These are phyloP conservation scores for Galeopsis tetrahit DNA, from an alignment of 257 asterid species.

Conservation along the genomic window DNA sequence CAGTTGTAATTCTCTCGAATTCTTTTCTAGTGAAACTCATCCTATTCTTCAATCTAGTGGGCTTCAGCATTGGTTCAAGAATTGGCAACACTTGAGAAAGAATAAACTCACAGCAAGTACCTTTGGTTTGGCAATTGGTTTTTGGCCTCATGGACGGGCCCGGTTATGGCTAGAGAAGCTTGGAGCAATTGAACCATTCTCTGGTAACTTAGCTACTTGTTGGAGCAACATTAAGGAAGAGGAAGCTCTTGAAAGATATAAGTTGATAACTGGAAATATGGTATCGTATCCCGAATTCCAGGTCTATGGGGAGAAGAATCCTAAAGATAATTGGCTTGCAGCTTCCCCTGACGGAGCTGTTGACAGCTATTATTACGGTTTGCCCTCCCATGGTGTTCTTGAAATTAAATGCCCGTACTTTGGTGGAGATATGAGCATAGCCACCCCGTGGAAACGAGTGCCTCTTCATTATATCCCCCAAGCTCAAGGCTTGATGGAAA, in stretches of 20 bases:
- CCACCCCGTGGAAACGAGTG: conserved; percentile 68
- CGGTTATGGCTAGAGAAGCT: conserved; percentile 88
- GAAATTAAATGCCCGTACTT: conserved; percentile 85
- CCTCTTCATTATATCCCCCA: conserved; percentile 81
- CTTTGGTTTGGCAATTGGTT: conserved; percentile 73
- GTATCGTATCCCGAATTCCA: conserved; percentile 60
- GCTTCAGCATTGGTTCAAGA: conserved; percentile 81
- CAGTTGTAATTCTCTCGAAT: conserved; percentile 27
- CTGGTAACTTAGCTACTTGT: conserved; percentile 72
- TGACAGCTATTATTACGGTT: conserved; percentile 46
- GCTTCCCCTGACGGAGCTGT: conserved; percentile 88
- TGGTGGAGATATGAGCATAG: conserved; percentile 53
- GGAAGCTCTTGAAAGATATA: conserved; percentile 77
- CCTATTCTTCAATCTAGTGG: conserved; percentile 44
- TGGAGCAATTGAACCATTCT: conserved; percentile 69
- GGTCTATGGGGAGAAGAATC: conserved; percentile 47
- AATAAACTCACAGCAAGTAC: conserved; percentile 88
- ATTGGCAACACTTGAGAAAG: conserved; percentile 82
- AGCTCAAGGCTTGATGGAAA: conserved; percentile 95
- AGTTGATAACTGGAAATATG: conserved; percentile 58
- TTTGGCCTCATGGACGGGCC: conserved; percentile 75
- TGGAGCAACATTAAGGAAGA: conserved; percentile 83
- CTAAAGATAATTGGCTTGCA: conserved; percentile 67
- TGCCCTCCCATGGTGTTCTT: conserved; percentile 67
- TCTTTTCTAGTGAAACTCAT: conserved; percentile 32